A percentile compares a stretch with the other conserved stretches of the same genome.
Conservation (phyloP, 345 rosid species). For the Physaria fendleri region DNA sequence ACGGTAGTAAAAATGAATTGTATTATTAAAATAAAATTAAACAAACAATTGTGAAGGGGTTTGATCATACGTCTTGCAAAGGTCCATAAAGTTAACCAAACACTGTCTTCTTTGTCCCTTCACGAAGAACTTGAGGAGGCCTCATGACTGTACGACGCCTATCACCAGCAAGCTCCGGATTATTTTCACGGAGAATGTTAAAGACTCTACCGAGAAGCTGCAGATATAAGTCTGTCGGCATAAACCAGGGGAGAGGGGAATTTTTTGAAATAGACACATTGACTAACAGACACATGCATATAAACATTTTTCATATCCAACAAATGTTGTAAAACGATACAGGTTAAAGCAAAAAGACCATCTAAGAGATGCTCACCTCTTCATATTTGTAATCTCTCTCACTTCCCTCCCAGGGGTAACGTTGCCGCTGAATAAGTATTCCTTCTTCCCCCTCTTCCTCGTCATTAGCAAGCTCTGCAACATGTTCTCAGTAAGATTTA, state of each 20-base stretch:
- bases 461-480: conserved; percentile 47
- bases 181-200: conserved; percentile 73
- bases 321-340: background rate
- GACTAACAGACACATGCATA: background rate
- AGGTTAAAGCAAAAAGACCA: background rate
- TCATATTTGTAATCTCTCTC: conserved; percentile 85
- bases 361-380: conserved; percentile 45
- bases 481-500: background rate
- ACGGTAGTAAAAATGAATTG: background rate
- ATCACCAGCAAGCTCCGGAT: conserved; percentile 78
- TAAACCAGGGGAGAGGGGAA: too few species aligned
- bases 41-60: background rate
- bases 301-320: background rate
- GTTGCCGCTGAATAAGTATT: conserved; percentile 35
- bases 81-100: conserved; percentile 95
- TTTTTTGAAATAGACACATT: background rate
- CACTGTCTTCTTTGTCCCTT: conserved; percentile 91
- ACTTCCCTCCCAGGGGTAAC: conserved; percentile 88
- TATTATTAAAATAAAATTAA: background rate
- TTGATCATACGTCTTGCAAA: conserved; percentile 69
- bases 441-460: conserved; percentile 62
- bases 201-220: conserved; percentile 80
- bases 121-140: conserved; percentile 90
- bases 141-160: conserved; percentile 86
- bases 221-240: conserved; percentile 7